Evolutionary conservation across 139 green algal genomes (phyloP), one percentile per base, ranked within the genome.

Genomic region (Diplosphaera chodatii): DNA sequence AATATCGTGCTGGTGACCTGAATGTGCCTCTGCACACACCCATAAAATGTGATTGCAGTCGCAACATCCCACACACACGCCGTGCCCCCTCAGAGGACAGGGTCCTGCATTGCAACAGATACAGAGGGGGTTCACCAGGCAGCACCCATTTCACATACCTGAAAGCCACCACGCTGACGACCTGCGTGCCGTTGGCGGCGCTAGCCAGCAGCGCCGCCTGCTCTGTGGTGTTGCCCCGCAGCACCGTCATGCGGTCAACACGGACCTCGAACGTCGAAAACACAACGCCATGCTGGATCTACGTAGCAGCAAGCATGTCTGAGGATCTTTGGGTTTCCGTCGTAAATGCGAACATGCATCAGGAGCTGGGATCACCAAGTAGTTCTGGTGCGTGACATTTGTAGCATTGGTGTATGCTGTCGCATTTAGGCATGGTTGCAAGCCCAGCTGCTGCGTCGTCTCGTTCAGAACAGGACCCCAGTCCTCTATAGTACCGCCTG

Each of bases 91-190:
- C n/a, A n/a, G n/a, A n/a, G n/a, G n/a, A n/a, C n/a, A n/a, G n/a
- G n/a, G n/a, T n/a, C n/a, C n/a, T n/a, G n/a, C n/a, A n/a, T n/a
- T n/a, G n/a, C n/a, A n/a, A n/a, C n/a, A n/a, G n/a, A n/a, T n/a
- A n/a, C n/a, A n/a, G n/a, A n/a, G n/a, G n/a, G n/a, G n/a, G n/a
- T n/a, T n/a, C n/a, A n/a, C n/a, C n/a, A n/a, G n/a, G n/a, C n/a
- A n/a, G n/a, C n/a, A n/a, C n/a, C n/a, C n/a, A n/a, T n/a, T n/a
- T n/a, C n/a, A n/a, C n/a, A 31, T 40, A 76, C 40, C 80, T 74
- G 76, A 87, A 87, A 27, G 81, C 77, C 2, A 86, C 40, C 25
- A 83, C 66, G 22, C 55, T 77, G 18, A 84, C 37, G 16, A 73
- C 73, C n/a, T 71, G 40, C 15, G 1, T 62, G 20, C 23, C 22